Evolutionary conservation across 2,329 filamentous ascomycete species (phyloP).

Genomic region (Aspergillus calidoustus): DNA sequence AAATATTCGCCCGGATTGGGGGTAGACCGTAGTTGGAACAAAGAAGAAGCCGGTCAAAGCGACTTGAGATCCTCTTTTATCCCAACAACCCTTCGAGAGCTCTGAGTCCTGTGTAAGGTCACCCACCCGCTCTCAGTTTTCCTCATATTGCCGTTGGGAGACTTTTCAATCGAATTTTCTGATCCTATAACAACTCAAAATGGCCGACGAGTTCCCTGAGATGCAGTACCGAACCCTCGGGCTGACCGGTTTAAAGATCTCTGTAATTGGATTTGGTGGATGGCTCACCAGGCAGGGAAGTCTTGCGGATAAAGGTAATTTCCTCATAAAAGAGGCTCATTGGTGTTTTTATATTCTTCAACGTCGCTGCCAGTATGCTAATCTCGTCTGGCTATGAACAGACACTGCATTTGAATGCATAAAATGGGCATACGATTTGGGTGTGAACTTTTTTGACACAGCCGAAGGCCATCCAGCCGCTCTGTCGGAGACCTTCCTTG

Average conservation of each 20-base stretch:
- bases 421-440: conserved; percentile 60
- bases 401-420: conserved; percentile 42
- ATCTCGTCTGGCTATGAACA: conserved; percentile 5
- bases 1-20: neutral
- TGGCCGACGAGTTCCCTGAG: neutral
- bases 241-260: neutral
- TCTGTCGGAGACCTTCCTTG: conserved; percentile 59
- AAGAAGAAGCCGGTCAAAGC: neutral
- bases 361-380: neutral
- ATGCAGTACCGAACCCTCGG: neutral
- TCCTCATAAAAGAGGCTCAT: neutral
- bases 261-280: neutral
- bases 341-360: neutral
- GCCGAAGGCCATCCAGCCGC: conserved; percentile 60
- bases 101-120: neutral
- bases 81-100: neutral
- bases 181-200: neutral
- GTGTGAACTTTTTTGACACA: conserved; percentile 63
- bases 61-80: neutral
- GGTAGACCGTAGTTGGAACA: neutral
- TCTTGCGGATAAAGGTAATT: neutral
- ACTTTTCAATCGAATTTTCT: neutral
- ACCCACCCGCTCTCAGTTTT: neutral
- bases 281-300: neutral
- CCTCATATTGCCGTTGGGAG: neutral